phyloP scores from a whole-genome alignment of 345 rosid genomes.

The Microthlaspi erraticum region DNA sequence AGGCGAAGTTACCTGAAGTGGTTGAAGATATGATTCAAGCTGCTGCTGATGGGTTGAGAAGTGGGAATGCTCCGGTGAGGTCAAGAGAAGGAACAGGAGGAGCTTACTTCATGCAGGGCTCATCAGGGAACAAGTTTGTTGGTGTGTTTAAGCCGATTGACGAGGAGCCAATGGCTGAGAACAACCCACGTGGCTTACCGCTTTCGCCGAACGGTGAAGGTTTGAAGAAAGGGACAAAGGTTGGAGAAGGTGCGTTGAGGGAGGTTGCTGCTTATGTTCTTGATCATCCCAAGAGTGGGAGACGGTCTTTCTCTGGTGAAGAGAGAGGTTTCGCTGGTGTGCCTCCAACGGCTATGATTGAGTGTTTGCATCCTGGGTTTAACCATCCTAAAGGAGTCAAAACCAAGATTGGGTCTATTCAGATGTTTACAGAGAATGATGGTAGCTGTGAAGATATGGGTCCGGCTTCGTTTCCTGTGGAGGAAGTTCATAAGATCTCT shows the following conservation, averaged over 20 bases:
- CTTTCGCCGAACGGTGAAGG: slow-evolving; percentile 77
- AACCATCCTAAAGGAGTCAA: slow-evolving; percentile 59
- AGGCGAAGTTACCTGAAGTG: slow-evolving; percentile 50
- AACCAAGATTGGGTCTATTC: slow-evolving; percentile 79
- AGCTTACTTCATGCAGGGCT: slow-evolving; percentile 82
- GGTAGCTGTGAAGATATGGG: slow-evolving; percentile 96
- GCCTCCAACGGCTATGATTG: slow-evolving; percentile 78
- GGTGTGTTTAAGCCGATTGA: slow-evolving; percentile 89
- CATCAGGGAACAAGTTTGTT: slow-evolving; percentile 59
- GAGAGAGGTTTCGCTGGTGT: slow-evolving; percentile 81
- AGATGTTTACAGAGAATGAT: slow-evolving; percentile 71
- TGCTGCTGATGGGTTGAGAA: slow-evolving; percentile 63
- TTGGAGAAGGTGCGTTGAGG: slow-evolving; percentile 83
- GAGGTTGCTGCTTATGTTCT: slow-evolving; percentile 89
- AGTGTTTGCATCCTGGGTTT: slow-evolving; percentile 74
- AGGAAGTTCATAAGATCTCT: slow-evolving; percentile 87
- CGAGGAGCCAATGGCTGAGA: slow-evolving; percentile 87
- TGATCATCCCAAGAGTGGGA: slow-evolving; percentile 68
- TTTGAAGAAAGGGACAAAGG: slow-evolving; percentile 87
- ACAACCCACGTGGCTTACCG: slow-evolving; percentile 77
- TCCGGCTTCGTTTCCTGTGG: slow-evolving; percentile 67
- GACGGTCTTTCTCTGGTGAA: slow-evolving; percentile 35
- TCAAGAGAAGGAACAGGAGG: slow-evolving; percentile 90
- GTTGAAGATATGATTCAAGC: slow-evolving; percentile 57
- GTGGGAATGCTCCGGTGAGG: slow-evolving; percentile 62